phyloP scores from a whole-genome alignment of 148 eudicot genomes.

The Silene uniflora region DNA sequence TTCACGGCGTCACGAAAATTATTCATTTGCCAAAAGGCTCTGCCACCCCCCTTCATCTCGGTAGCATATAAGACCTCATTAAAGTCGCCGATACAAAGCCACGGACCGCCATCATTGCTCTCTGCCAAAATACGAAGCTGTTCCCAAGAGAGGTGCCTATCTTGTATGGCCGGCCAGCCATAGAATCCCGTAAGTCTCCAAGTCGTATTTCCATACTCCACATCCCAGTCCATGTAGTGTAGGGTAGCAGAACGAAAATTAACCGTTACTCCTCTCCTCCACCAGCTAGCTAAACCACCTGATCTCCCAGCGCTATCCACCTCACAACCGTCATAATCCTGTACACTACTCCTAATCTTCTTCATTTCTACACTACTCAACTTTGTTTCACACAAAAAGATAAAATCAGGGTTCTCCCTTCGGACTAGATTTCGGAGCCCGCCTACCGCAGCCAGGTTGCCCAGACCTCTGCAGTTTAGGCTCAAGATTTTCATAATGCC shows the following conservation, averaged over 20 bases:
- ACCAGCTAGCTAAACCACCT: neutral
- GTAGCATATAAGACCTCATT: too few species aligned
- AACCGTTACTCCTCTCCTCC: neutral
- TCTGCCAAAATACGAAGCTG: neutral
- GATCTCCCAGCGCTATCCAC: neutral
- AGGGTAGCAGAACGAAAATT: neutral
- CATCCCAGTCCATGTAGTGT: conserved; percentile 3
- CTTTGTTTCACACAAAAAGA: conserved; percentile 10
- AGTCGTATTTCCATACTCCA: accelerated
- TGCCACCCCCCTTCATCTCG: too few species aligned
- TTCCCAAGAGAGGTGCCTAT: neutral
- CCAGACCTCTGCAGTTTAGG: conserved; percentile 11
- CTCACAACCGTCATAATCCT: neutral
- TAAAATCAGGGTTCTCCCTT: conserved; percentile 4
- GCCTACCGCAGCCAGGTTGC: conserved; percentile 2
- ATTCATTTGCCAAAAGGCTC: too few species aligned
- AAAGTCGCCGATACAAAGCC: neutral
- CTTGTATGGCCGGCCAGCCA: neutral
- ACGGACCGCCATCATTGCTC: neutral
- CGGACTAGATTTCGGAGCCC: neutral
- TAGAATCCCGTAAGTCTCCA: neutral
- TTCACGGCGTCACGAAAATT: too few species aligned
- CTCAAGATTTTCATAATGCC: neutral
- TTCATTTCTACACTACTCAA: neutral
- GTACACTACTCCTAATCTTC: neutral